A percentile compares a stretch with the other conserved stretches of the same genome.
phyloP scores from a whole-genome alignment of 2,329 filamentous ascomycete species.

The Beauveria australis region DNA sequence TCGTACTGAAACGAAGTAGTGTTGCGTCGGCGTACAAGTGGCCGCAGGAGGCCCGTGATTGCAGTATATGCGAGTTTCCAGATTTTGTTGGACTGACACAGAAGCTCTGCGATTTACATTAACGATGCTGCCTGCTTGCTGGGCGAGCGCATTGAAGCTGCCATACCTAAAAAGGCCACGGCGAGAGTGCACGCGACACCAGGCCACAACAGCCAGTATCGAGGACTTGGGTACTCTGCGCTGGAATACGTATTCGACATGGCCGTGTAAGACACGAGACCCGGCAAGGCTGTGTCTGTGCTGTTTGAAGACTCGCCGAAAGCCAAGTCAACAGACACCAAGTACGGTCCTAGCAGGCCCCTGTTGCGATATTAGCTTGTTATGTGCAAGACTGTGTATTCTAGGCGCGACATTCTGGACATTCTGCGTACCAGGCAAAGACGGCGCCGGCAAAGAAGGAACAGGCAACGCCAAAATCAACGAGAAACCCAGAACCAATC shows the following conservation, averaged over 20 bases:
- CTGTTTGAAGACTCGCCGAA: background rate
- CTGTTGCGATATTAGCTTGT: background rate
- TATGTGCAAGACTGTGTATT: background rate
- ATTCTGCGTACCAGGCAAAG: background rate
- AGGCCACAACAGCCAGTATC: slow-evolving; percentile 8
- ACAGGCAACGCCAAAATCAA: slow-evolving; percentile 2
- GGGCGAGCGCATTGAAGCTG: too few relatives aligned
- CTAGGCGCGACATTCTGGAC: background rate
- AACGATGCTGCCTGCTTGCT: background rate
- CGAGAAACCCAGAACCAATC: slow-evolving; percentile 5
- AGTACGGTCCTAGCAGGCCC: slow-evolving; percentile 2
- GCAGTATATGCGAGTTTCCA: background rate
- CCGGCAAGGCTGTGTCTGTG: background rate
- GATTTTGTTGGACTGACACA: background rate
- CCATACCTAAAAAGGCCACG: slow-evolving; percentile 4
- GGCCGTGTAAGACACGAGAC: background rate
- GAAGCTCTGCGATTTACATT: background rate
- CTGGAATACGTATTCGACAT: background rate
- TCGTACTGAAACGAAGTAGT: background rate
- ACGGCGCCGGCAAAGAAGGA: slow-evolving; percentile 2
- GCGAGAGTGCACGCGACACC: slow-evolving; percentile 6
- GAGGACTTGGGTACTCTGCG: slow-evolving; percentile 3
- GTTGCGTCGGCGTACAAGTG: background rate
- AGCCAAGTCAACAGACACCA: background rate
- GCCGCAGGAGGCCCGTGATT: background rate